Percentiles rank a stretch among this genome's conserved stretches.
Evolutionary conservation across 2,329 filamentous ascomycete genomes (phyloP).

Genomic region (Aspergillus fijiensis): DNA sequence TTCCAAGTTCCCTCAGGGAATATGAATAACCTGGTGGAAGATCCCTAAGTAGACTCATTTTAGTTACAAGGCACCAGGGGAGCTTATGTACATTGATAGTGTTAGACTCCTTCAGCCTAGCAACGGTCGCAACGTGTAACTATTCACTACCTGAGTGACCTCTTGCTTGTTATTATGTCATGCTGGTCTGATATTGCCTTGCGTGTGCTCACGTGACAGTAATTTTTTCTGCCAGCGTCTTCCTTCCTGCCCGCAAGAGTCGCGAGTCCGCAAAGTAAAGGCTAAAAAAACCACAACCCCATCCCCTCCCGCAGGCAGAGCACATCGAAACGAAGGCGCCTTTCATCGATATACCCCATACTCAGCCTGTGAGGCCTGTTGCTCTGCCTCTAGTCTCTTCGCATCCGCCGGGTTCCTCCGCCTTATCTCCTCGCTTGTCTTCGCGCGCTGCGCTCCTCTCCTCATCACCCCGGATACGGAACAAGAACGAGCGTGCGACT

Average conservation of each 20-base stretch:
- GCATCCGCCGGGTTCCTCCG: neutral
- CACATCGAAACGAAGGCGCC: slow-evolving; percentile 13
- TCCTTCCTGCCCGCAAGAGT: slow-evolving; percentile 16
- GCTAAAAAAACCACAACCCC: slow-evolving; percentile 13
- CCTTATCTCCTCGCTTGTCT: slow-evolving; percentile 12
- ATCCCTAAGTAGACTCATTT: neutral
- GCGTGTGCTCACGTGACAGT: slow-evolving; percentile 20
- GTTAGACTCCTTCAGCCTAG: neutral
- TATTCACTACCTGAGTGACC: neutral
- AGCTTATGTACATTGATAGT: neutral
- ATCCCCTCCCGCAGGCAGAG: slow-evolving; percentile 14
- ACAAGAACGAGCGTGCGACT: slow-evolving; percentile 15
- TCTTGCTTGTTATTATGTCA: slow-evolving; percentile 2
- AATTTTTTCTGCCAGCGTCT: slow-evolving; percentile 18
- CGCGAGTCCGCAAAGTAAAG: slow-evolving; percentile 16
- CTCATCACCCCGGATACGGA: slow-evolving; percentile 11
- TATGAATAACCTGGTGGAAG: neutral
- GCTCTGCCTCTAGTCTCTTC: slow-evolving; percentile 13
- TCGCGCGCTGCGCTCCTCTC: slow-evolving; percentile 21
- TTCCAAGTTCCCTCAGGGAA: neutral
- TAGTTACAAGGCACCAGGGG: neutral
- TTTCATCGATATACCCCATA: slow-evolving; percentile 1
- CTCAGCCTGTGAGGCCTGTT: slow-evolving; percentile 1
- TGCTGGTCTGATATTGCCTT: slow-evolving; percentile 17
- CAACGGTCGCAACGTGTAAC: neutral